Conservation (phyloP, 345 rosid species). For the Litchi chinensis region DNA sequence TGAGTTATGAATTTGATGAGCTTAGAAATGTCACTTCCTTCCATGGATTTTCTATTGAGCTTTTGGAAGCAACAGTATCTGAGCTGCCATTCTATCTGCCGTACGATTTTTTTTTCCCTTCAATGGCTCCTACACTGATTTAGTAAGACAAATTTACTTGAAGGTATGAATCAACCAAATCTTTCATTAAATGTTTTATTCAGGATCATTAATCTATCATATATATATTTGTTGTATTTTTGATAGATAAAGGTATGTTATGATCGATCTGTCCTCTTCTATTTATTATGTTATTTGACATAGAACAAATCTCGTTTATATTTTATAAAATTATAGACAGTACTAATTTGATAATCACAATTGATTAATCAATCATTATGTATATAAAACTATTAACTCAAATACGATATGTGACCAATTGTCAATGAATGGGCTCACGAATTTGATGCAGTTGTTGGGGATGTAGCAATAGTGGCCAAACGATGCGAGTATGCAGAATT, state of each 20-base stretch:
- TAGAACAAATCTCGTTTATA: too few species aligned
- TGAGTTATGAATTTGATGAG: neutral
- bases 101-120: constrained; percentile 5
- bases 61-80: neutral
- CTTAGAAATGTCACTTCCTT: neutral
- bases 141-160: constrained; percentile 21
- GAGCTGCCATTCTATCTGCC: constrained; percentile 24
- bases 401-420: too few species aligned
- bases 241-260: too few species aligned
- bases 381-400: too few species aligned
- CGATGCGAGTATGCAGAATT: constrained; percentile 26
- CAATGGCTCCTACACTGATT: constrained; percentile 13
- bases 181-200: neutral
- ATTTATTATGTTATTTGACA: too few species aligned
- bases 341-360: too few species aligned
- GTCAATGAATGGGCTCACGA: constrained; percentile 11
- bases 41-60: constrained; percentile 23
- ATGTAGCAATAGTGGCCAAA: constrained; percentile 17
- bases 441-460: constrained; percentile 21
- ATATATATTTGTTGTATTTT: too few species aligned
- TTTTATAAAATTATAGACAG: too few species aligned
- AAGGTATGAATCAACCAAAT: constrained; percentile 11
- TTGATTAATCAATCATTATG: too few species aligned
- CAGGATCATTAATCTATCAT: too few species aligned
- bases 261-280: too few species aligned